Percentiles rank a stretch among this genome's conserved stretches.
These are phyloP conservation scores for Mycothermus thermophilus DNA, from an alignment of 495 filamentous ascomycete species.

Conservation along the genomic window DNA sequence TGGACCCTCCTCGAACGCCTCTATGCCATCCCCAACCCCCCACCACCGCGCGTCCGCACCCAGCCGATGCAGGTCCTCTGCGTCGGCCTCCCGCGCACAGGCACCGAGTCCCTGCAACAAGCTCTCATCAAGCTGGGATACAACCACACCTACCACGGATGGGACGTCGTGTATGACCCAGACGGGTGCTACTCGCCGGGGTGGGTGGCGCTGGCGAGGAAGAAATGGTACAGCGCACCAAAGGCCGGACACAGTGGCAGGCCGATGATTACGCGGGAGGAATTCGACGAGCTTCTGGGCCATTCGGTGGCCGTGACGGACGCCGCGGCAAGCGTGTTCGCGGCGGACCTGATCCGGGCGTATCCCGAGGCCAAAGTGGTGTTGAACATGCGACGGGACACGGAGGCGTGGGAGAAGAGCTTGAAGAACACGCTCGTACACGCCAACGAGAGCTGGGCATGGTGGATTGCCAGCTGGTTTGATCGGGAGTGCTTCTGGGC, in stretches of 20 bases:
- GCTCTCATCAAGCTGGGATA: slow-evolving; percentile 48
- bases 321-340: slow-evolving; percentile 29
- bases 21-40: slow-evolving; percentile 7
- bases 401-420: slow-evolving; percentile 28
- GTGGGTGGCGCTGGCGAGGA: slow-evolving; percentile 22
- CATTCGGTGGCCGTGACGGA: slow-evolving; percentile 31
- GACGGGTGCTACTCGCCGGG: slow-evolving; percentile 44
- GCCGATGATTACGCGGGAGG: slow-evolving; percentile 31
- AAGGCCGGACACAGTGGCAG: neutral
- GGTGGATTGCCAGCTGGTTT: slow-evolving; percentile 13
- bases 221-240: slow-evolving; percentile 8
- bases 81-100: slow-evolving; percentile 46
- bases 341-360: slow-evolving; percentile 26
- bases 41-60: slow-evolving; percentile 27
- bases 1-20: slow-evolving; percentile 19
- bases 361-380: slow-evolving; percentile 37
- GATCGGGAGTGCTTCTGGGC: slow-evolving; percentile 17
- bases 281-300: slow-evolving; percentile 35
- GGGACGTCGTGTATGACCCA: slow-evolving; percentile 47
- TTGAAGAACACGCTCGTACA: slow-evolving; percentile 10
- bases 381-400: slow-evolving; percentile 24
- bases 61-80: slow-evolving; percentile 52
- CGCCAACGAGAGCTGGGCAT: slow-evolving; percentile 14
- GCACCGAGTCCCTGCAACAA: slow-evolving; percentile 49
- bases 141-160: slow-evolving; percentile 52